phyloP scores from a whole-genome alignment of 1,284 basidiomycete species.

The Ganoderma lingzhi region DNA sequence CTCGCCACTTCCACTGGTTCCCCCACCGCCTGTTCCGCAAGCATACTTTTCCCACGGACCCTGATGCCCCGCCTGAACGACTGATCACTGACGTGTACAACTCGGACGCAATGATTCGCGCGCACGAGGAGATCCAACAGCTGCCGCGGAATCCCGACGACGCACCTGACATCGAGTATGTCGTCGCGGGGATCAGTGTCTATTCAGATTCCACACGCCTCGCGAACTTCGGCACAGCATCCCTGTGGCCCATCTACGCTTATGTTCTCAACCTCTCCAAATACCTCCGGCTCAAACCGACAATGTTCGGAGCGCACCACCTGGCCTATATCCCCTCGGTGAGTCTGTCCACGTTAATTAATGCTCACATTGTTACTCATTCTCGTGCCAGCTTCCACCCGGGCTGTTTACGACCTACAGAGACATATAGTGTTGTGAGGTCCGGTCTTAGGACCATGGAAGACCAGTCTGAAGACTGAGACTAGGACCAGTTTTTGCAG shows the following conservation, averaged over 20 bases:
- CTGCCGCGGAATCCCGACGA: conserved; percentile 18
- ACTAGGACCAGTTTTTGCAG: too few species aligned
- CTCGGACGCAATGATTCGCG: conserved; percentile 30
- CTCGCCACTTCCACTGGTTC: neutral
- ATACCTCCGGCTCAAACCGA: conserved; percentile 14
- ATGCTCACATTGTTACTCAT: too few species aligned
- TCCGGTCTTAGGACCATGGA: too few species aligned
- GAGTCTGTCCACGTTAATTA: too few species aligned
- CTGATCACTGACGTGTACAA: conserved; percentile 32
- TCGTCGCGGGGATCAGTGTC: conserved; percentile 28
- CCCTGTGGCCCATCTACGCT: conserved; percentile 25
- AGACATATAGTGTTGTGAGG: too few species aligned
- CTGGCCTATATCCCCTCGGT: too few species aligned
- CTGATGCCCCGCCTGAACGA: conserved; percentile 1
- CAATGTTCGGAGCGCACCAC: too few species aligned
- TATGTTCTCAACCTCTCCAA: conserved; percentile 35
- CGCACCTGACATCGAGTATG: conserved; percentile 26
- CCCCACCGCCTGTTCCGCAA: neutral
- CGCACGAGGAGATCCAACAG: conserved; percentile 20
- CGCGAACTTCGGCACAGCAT: conserved; percentile 28
- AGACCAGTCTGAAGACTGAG: too few species aligned
- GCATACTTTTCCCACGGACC: neutral
- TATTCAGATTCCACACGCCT: conserved; percentile 31
- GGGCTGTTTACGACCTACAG: too few species aligned
- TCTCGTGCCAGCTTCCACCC: too few species aligned